Evolutionary conservation across 495 filamentous ascomycete genomes (phyloP).

Genomic region (Talaromyces borbonicus): DNA sequence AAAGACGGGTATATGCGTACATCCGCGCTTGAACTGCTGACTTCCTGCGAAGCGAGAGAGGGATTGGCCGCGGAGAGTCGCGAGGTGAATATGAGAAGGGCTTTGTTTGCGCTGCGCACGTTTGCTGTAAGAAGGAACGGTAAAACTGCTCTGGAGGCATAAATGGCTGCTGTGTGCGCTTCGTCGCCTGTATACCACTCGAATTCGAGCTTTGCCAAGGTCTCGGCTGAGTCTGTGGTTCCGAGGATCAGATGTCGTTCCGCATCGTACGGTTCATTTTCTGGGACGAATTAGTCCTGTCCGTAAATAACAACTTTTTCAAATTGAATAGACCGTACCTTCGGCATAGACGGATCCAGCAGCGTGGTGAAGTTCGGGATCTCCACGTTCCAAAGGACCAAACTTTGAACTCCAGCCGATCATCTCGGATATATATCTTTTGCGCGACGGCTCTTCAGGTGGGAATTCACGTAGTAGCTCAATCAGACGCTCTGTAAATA

Average conservation of each 20-base stretch:
- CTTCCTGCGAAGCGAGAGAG: conserved; percentile 64
- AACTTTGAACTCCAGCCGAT: conserved; percentile 79
- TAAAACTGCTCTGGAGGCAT: conserved; percentile 80
- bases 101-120: conserved; percentile 74
- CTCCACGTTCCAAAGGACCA: conserved; percentile 82
- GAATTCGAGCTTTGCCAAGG: conserved; percentile 74
- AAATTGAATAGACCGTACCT: conserved; percentile 28
- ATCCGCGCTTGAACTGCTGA: conserved; percentile 65
- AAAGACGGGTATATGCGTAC: conserved; percentile 73
- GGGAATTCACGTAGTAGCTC: conserved; percentile 68
- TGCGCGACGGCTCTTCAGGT: conserved; percentile 75
- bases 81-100: conserved; percentile 69
- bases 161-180: conserved; percentile 78
- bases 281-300: conserved; percentile 28
- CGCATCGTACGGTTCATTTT: conserved; percentile 83
- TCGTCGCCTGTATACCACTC: conserved; percentile 88
- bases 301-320: background rate
- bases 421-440: conserved; percentile 82
- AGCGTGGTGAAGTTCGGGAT: conserved; percentile 93
- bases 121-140: conserved; percentile 89
- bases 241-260: conserved; percentile 85
- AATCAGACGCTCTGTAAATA: conserved; percentile 41
- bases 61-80: conserved; percentile 59
- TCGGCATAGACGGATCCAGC: conserved; percentile 80
- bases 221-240: conserved; percentile 77